These are phyloP conservation scores for Phytophthora macrochlamydospora DNA, from an alignment of 352 stramenopile genomes.

Conservation along the genomic window DNA sequence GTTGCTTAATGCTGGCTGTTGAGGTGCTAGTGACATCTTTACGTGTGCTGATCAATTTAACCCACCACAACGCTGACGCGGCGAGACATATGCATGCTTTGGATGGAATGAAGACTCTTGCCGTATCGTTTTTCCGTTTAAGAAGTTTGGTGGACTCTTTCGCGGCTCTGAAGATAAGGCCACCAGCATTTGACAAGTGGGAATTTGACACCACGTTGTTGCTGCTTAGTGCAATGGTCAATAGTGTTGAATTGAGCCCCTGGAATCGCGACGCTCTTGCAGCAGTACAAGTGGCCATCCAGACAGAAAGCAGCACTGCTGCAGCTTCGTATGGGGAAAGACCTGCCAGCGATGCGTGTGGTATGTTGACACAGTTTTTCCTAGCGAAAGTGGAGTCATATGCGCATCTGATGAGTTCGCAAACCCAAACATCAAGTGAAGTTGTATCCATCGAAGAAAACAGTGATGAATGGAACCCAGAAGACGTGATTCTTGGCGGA, in stretches of 20 bases:
- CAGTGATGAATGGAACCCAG: constrained; percentile 54
- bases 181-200: constrained; percentile 41
- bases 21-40: constrained; percentile 55
- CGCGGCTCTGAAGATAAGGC: background rate
- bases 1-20: constrained; percentile 35
- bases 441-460: constrained; percentile 21
- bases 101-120: constrained; percentile 48
- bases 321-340: too few species aligned
- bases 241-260: constrained; percentile 66
- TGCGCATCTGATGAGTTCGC: constrained; percentile 42
- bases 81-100: constrained; percentile 42
- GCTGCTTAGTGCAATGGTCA: constrained; percentile 71
- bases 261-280: constrained; percentile 59
- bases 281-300: background rate
- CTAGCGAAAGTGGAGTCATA: constrained; percentile 55
- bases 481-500: constrained; percentile 79
- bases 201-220: constrained; percentile 68
- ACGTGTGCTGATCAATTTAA: constrained; percentile 81
- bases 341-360: constrained; percentile 21
- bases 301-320: too few species aligned
- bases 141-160: constrained; percentile 14
- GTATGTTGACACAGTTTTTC: constrained; percentile 60
- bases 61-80: constrained; percentile 67
- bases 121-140: constrained; percentile 48
- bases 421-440: constrained; percentile 1